Conservation (phyloP, 208 protist species). For the Acanthamoeba castellanii region DNA sequence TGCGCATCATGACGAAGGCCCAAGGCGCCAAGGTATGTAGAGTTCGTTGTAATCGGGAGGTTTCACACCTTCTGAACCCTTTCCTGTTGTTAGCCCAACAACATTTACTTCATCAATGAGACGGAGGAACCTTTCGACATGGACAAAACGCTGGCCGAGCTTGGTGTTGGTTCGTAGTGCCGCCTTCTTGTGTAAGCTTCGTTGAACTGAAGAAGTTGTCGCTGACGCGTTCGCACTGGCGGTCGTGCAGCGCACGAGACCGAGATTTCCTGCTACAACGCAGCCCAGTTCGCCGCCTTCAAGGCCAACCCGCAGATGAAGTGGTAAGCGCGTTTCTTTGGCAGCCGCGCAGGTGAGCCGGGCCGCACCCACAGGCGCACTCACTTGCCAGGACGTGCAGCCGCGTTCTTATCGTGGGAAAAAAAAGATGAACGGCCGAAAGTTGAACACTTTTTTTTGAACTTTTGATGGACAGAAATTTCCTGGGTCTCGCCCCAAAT, state of each 20-base stretch:
- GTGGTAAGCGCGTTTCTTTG: background rate
- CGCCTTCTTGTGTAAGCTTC: background rate
- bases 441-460: no score
- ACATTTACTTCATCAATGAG: constrained; percentile 73
- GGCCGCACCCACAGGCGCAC: no score
- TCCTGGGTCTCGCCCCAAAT: background rate
- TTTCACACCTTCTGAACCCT: background rate
- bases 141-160: constrained; percentile 53
- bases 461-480: background rate
- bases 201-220: background rate
- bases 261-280: constrained; percentile 63
- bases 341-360: no score
- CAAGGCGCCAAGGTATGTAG: constrained; percentile 52
- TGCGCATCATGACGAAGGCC: constrained; percentile 48
- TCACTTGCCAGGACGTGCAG: no score
- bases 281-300: constrained; percentile 36
- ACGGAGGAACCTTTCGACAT: constrained; percentile 13
- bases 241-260: constrained; percentile 41
- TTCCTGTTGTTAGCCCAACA: background rate
- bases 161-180: background rate
- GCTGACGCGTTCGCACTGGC: background rate
- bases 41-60: background rate
- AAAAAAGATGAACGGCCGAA: no score
- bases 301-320: constrained; percentile 56
- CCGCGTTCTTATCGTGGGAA: no score